Base-by-base conservation (phyloP, 2,329 filamentous ascomycete genomes). In the Trichoderma citrinoviride region DNA sequence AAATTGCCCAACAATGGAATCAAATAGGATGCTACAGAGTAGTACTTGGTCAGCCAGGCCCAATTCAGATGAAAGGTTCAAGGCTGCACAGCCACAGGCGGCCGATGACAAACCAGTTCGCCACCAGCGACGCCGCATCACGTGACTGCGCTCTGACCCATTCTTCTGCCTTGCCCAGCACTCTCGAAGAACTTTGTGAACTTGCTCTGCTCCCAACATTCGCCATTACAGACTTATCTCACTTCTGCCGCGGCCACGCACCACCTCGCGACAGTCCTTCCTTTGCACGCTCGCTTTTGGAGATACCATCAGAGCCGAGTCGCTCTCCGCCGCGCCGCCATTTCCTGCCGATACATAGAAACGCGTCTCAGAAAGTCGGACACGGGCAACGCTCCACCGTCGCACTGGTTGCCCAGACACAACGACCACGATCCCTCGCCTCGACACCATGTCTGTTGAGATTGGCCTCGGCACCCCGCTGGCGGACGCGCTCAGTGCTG, bases 401-500 rank as follows among this genome's bases (percentile, higher is more conserved):
- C 58, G 33, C 23, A 37, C 57, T 58, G 64, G 33, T 63, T 46
- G 44, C 53, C 60, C 60, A 54, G 47, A 46, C 33, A 40, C 49
- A 49, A 21, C 63, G 47, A 41, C 37, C 14, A 12, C 33, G 33
- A 37, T 37, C 33, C 46, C 12, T 49, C n/a, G 53, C 44, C 49
- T 41, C 60, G 65, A 66, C 75, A 83, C 68, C 64, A 97, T 97
- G 91, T 83, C 92, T 70, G 85, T 92, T 78, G 89, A 93, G 75
- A 84, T 96, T 69, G 81, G 85, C 62, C 84, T 90, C 70, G 90
- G 90, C 72, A 92, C 93, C 75, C 91, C 92, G 54, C 82, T 98
- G 74, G 93, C 93, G 70, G 86, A 93, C 71, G 90, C 92, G 69
- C 86, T 99, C 62, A 92, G 90, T 75, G 82, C 83, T 71, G 89